phyloP scores from a whole-genome alignment of 371 early-diverging fungal species.

The Apophysomyces trapeziformis region DNA sequence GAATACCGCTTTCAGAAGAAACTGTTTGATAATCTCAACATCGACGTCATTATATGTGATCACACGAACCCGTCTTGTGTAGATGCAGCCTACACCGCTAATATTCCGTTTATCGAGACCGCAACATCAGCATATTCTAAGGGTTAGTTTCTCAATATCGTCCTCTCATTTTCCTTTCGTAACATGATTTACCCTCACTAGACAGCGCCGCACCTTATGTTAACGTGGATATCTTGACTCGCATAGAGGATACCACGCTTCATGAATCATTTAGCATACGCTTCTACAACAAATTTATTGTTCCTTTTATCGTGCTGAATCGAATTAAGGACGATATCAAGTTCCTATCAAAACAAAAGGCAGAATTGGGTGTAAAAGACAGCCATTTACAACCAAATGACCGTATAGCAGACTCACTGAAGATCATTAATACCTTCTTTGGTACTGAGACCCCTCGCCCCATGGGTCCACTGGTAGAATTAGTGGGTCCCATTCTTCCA shows the following conservation, averaged over 20 bases:
- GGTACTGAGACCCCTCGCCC: slow-evolving; percentile 34
- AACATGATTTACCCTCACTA: neutral
- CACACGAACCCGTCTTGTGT: too few species aligned
- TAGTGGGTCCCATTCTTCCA: slow-evolving; percentile 38
- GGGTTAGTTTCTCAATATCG: too few species aligned
- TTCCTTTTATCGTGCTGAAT: slow-evolving; percentile 1
- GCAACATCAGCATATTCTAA: too few species aligned
- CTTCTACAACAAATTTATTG: slow-evolving; percentile 22
- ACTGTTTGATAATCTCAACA: too few species aligned
- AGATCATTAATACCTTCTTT: slow-evolving; percentile 27
- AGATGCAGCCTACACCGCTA: too few species aligned
- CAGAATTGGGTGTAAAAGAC: neutral
- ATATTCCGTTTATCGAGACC: too few species aligned
- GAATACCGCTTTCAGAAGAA: too few species aligned
- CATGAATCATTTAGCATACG: slow-evolving; percentile 16
- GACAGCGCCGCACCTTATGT: slow-evolving; percentile 34
- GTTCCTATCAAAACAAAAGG: neutral
- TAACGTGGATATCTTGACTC: slow-evolving; percentile 14
- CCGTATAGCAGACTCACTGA: slow-evolving; percentile 19
- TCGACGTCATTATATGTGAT: too few species aligned
- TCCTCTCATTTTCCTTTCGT: too few species aligned
- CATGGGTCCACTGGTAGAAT: slow-evolving; percentile 34
- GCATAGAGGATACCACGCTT: slow-evolving; percentile 12
- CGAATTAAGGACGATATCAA: neutral
- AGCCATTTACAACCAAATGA: neutral